Evolutionary conservation across 2,329 filamentous ascomycete species (phyloP).

Genomic region (Cercospora sp.): DNA sequence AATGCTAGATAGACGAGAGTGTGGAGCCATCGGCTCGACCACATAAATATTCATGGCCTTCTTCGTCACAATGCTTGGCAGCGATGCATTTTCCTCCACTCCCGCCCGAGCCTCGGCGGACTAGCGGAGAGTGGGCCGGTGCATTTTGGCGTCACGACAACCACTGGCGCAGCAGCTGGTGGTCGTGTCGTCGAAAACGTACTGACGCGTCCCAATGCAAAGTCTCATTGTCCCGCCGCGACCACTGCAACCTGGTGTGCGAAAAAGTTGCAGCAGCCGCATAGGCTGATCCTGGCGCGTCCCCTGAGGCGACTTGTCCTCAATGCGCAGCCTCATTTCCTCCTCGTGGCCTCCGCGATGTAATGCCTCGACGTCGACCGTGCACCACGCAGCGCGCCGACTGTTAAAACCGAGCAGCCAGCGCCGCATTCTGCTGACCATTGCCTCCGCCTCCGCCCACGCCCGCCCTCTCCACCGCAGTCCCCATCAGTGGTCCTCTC

Average conservation of each 20-base stretch:
- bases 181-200: not conserved
- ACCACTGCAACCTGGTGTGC: not conserved
- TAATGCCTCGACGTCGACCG: conserved; percentile 8
- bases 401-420: conserved; percentile 9
- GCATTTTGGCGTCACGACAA: not conserved
- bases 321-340: conserved; percentile 4
- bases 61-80: not conserved
- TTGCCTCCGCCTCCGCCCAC: conserved; percentile 8
- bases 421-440: conserved; percentile 23
- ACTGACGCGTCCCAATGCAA: conserved; percentile 7
- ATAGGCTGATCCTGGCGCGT: not conserved
- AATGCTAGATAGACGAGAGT: not conserved
- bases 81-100: conserved; percentile 1
- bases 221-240: not conserved
- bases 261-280: not conserved
- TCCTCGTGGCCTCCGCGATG: conserved; percentile 2
- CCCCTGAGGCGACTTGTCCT: conserved; percentile 9
- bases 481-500: conserved; percentile 38
- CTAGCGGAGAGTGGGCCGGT: not conserved
- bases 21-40: not conserved
- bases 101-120: not conserved
- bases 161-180: not conserved
- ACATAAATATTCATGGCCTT: not conserved
- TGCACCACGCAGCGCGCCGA: conserved; percentile 3
- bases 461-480: conserved; percentile 21